phyloP scores from a whole-genome alignment of 192 early-diverging fungal genomes.

The Coemansia sp. region DNA sequence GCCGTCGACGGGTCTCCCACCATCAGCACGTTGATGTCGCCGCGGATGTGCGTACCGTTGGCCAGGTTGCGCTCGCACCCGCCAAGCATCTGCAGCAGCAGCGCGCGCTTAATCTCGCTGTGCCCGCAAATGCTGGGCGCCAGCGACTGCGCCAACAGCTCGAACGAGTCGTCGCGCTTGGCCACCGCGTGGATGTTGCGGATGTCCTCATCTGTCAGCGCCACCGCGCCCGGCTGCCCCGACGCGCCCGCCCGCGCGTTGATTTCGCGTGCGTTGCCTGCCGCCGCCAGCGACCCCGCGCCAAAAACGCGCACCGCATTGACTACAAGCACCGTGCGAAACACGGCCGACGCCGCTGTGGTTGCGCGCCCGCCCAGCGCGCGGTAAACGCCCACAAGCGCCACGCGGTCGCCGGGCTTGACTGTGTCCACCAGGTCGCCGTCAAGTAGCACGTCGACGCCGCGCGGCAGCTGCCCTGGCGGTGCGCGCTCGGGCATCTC shows the following conservation, averaged over 20 bases:
- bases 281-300: slow-evolving; percentile 71
- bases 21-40: slow-evolving; percentile 98
- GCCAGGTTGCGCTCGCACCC: slow-evolving; percentile 91
- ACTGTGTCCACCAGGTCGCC: slow-evolving; percentile 94
- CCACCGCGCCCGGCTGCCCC: slow-evolving; percentile 58
- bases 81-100: slow-evolving; percentile 86
- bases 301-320: slow-evolving; percentile 78
- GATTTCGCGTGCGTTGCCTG: slow-evolving; percentile 29
- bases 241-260: slow-evolving; percentile 26
- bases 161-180: slow-evolving; percentile 70
- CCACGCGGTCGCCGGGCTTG: slow-evolving; percentile 96
- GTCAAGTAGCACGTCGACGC: slow-evolving; percentile 91
- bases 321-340: slow-evolving; percentile 88
- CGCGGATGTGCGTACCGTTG: slow-evolving; percentile 93
- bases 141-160: slow-evolving; percentile 79
- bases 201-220: slow-evolving; percentile 82
- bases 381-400: slow-evolving; percentile 90
- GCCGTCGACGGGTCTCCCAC: slow-evolving; percentile 99
- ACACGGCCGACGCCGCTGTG: slow-evolving; percentile 76
- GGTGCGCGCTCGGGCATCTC: slow-evolving; percentile 99
- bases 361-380: slow-evolving; percentile 79
- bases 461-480: slow-evolving; percentile 88
- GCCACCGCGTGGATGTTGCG: slow-evolving; percentile 79
- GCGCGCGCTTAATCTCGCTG: slow-evolving; percentile 91
- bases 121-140: slow-evolving; percentile 92